phyloP scores from a whole-genome alignment of 495 filamentous ascomycete genomes.

The Haplographium delicatum region DNA sequence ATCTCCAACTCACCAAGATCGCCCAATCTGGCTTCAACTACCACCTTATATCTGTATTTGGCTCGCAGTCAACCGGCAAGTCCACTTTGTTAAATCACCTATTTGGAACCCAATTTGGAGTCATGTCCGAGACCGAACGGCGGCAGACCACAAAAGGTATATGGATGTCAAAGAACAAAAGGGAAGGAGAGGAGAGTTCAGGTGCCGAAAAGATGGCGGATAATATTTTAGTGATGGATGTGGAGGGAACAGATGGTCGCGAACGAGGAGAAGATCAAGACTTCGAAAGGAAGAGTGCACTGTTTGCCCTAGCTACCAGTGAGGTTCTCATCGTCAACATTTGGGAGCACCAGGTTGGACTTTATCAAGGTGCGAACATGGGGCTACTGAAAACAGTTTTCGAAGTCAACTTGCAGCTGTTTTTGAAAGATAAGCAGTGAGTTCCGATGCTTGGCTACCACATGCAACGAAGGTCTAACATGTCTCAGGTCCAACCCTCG shows the following conservation, averaged over 20 bases:
- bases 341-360: constrained; percentile 97
- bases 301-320: constrained; percentile 95
- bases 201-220: constrained; percentile 67
- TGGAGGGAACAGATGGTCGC: constrained; percentile 94
- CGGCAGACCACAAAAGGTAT: constrained; percentile 98
- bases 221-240: constrained; percentile 98
- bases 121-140: constrained; percentile 88
- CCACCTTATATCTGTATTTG: constrained; percentile 97
- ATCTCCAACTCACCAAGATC: constrained; percentile 72
- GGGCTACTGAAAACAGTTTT: constrained; percentile 96
- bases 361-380: constrained; percentile 99
- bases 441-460: constrained; percentile 22
- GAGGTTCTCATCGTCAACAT: constrained; percentile 98
- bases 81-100: constrained; percentile 94
- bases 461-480: constrained; percentile 18
- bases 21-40: constrained; percentile 93
- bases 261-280: constrained; percentile 98
- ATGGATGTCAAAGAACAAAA: constrained; percentile 97
- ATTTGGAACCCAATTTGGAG: constrained; percentile 91
- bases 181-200: constrained; percentile 32
- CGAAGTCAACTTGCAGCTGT: constrained; percentile 95
- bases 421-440: constrained; percentile 88
- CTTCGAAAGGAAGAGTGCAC: constrained; percentile 94
- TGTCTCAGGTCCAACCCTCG: constrained; percentile 70
- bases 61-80: constrained; percentile 97